Evolutionary conservation across 805 yeast genomes (phyloP).

Genomic region (Candida methanosorbosa): DNA sequence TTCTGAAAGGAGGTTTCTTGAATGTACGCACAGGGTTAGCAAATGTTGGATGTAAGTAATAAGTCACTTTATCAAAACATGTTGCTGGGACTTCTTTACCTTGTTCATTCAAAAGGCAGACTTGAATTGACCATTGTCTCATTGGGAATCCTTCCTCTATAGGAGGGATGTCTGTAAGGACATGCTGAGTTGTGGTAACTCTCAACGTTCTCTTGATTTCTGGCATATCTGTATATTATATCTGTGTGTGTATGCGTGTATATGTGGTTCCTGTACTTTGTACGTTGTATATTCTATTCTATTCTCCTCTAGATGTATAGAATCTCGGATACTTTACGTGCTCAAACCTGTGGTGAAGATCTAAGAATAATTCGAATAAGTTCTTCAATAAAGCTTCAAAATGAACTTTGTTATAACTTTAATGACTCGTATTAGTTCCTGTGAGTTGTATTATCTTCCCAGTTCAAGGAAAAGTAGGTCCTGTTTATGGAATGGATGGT

Average conservation of each 20-base stretch:
- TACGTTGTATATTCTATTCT: no score
- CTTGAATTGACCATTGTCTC: slow-evolving; percentile 86
- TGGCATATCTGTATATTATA: slow-evolving; percentile 14
- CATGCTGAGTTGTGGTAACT: slow-evolving; percentile 77
- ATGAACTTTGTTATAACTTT: no score
- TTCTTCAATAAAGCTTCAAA: no score
- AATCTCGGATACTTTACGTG: no score
- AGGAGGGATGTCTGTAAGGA: slow-evolving; percentile 72
- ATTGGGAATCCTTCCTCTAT: slow-evolving; percentile 89
- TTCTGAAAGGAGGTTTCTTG: slow-evolving; percentile 76
- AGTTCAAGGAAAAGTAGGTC: no score
- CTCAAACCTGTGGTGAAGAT: no score
- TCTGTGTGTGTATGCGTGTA: background rate
- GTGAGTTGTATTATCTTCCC: no score
- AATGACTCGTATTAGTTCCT: no score
- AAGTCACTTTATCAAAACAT: slow-evolving; percentile 86
- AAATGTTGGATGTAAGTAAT: slow-evolving; percentile 92
- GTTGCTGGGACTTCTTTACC: slow-evolving; percentile 83
- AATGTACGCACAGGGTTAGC: slow-evolving; percentile 77
- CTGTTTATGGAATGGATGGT: no score
- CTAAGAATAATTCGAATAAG: no score
- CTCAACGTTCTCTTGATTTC: slow-evolving; percentile 80
- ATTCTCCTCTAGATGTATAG: no score
- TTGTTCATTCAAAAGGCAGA: slow-evolving; percentile 63
- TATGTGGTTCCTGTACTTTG: no score